Evolutionary conservation across 176 grass and related monocot genomes (phyloP), one percentile per base, ranked within the genome.

Genomic region (Carex pumila): DNA sequence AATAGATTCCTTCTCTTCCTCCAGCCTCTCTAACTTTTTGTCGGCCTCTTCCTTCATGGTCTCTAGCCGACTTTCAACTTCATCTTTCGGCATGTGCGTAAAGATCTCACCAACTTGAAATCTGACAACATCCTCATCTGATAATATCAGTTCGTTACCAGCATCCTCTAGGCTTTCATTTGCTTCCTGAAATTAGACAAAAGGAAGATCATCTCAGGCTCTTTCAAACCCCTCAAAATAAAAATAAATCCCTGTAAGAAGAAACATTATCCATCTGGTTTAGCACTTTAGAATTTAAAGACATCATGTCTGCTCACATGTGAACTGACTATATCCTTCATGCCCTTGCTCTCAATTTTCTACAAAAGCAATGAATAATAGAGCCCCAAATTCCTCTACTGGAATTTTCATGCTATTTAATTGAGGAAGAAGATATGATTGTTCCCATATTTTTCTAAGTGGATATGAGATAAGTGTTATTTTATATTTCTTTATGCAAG

Each of bases 101-200:
- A 99, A 99, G 57, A 95, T 91, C 86, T 99, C 97, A 0, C 93
- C 97, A 25, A 96, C 91, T 87, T 96, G 97, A 86, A 99, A 99
- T 22, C 89, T 92, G 13, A 99, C 89, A 18, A 99, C 88, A 49
- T 99, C 93, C 81, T 99, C 96, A 60, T 99, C 96, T 4, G 91
- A 99, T 34, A 99, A 88, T 71, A 99, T 99, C 71, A 99, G 83
- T 56, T 99, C 93, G 13, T 95, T 99, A 59, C 91, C 89, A 64
- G 93, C 96, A 87, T 99, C 96, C 50, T 99, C 96, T 17, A 99
- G 87, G 81, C 86, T 99, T 87, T 95, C 97, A 80, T 99, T 94
- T 88, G 89, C 47, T 87, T 99, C 97, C 97, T 99, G 56, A 41
- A 72, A 77, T 39, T 66, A 88, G 0, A 59, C 43, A 80, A 61